Conservation (phyloP, 129 eudicot species). For the Centrapalus pauciflorus region DNA sequence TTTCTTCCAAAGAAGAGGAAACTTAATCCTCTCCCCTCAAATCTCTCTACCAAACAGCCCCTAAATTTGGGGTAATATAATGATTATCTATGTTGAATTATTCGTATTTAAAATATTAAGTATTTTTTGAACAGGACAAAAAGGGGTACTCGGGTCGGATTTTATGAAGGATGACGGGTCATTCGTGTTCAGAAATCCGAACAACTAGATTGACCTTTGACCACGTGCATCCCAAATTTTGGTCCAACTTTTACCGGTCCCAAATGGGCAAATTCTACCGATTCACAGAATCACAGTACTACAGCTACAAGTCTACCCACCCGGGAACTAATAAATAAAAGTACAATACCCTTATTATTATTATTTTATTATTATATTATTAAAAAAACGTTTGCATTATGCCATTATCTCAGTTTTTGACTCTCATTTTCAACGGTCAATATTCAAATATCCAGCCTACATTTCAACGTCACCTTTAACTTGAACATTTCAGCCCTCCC, state of each 20-base stretch:
- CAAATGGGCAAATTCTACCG: conserved; percentile 14
- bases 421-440: conserved; percentile 77
- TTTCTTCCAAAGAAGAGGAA: too few species aligned
- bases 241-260: conserved; percentile 27
- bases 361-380: too few species aligned
- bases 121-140: not conserved
- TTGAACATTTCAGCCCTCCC: conserved; percentile 17
- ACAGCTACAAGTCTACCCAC: conserved; percentile 16
- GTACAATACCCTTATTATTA: too few species aligned
- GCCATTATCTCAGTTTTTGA: conserved; percentile 31
- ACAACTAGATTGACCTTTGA: conserved; percentile 37
- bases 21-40: too few species aligned
- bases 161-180: conserved; percentile 16
- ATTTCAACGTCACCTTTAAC: conserved; percentile 22
- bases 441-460: conserved; percentile 44
- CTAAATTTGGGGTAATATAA: too few species aligned
- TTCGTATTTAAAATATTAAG: too few species aligned
- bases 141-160: conserved; percentile 14
- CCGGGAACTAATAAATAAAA: not conserved
- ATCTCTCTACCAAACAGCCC: too few species aligned
- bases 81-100: too few species aligned
- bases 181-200: too few species aligned
- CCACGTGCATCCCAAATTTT: conserved; percentile 17
- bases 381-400: conserved; percentile 9
- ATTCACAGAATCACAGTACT: conserved; percentile 17